A percentile compares a stretch with the other conserved stretches of the same genome.
phyloP scores from a whole-genome alignment of 1,139 yeast genomes.

The Kazachstania sp. region DNA sequence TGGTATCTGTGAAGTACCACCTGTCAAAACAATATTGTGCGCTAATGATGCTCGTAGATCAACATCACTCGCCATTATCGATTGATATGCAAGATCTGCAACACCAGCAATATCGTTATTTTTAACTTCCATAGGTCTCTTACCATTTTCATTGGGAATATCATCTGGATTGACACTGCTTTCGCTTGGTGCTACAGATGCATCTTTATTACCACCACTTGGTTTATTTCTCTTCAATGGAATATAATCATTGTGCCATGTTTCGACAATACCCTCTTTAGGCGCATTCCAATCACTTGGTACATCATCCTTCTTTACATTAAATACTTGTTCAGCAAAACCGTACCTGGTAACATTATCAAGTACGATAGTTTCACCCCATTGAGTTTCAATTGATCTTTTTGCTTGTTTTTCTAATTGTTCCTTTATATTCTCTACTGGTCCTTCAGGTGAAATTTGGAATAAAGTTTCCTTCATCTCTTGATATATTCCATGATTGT shows the following conservation, averaged over 20 bases:
- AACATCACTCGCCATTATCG: slow-evolving; percentile 68
- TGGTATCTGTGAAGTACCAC: slow-evolving; percentile 81
- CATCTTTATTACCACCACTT: slow-evolving; percentile 13
- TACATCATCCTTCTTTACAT: slow-evolving; percentile 39
- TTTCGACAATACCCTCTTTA: slow-evolving; percentile 27
- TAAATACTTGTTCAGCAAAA: slow-evolving; percentile 69
- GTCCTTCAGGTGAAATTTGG: slow-evolving; percentile 32
- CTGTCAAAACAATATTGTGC: slow-evolving; percentile 85
- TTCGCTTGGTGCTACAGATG: slow-evolving; percentile 26
- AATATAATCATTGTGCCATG: slow-evolving; percentile 50
- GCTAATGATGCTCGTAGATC: slow-evolving; percentile 87
- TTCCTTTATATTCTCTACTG: slow-evolving; percentile 18
- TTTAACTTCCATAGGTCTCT: slow-evolving; percentile 22
- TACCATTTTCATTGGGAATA: slow-evolving; percentile 27
- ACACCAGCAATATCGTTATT: slow-evolving; percentile 40
- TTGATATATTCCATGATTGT: slow-evolving; percentile 36
- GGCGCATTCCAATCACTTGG: slow-evolving; percentile 34
- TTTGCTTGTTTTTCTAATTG: slow-evolving; percentile 21
- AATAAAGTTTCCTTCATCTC: slow-evolving; percentile 58
- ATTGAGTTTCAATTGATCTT: slow-evolving; percentile 75
- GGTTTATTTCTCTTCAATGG: slow-evolving; percentile 53
- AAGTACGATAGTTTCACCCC: slow-evolving; percentile 48
- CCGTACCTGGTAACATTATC: slow-evolving; percentile 52
- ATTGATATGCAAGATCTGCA: slow-evolving; percentile 59
- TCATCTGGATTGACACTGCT: slow-evolving; percentile 13